Evolutionary conservation across 306 rosid genomes (phyloP).

Genomic region (Fagus sylvatica): DNA sequence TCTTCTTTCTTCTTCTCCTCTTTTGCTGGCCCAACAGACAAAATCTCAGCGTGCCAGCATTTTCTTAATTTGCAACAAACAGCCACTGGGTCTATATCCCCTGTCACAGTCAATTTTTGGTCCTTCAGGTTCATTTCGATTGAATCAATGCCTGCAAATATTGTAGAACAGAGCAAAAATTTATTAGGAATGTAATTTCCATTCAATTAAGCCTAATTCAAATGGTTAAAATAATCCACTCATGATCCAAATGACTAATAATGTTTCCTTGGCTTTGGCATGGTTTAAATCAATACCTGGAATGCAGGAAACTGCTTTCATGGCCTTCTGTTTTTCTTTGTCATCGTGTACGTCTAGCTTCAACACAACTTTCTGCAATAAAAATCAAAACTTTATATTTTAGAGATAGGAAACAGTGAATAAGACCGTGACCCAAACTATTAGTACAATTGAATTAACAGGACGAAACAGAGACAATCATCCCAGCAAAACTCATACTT

Average conservation of each 20-base stretch:
- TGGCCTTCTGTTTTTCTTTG: slow-evolving; percentile 71
- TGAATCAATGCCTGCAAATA: slow-evolving; percentile 69
- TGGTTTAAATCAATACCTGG: slow-evolving; percentile 38
- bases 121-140: slow-evolving; percentile 87
- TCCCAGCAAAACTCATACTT: neutral
- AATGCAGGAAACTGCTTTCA: slow-evolving; percentile 61
- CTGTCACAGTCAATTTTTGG: slow-evolving; percentile 69
- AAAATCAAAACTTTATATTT: neutral
- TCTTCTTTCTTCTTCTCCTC: slow-evolving; percentile 64
- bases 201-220: neutral
- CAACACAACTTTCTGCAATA: slow-evolving; percentile 69
- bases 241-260: neutral
- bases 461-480: neutral
- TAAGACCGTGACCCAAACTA: neutral
- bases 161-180: neutral
- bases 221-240: neutral
- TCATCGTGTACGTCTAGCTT: slow-evolving; percentile 73
- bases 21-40: slow-evolving; percentile 82
- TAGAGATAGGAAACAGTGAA: neutral
- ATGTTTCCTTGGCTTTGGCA: neutral
- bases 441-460: too few species aligned
- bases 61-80: slow-evolving; percentile 66
- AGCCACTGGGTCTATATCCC: slow-evolving; percentile 60
- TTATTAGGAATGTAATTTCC: neutral
- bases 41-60: slow-evolving; percentile 60